Evolutionary conservation across 2,329 filamentous ascomycete genomes (phyloP).

Genomic region (Ilyonectria robusta): DNA sequence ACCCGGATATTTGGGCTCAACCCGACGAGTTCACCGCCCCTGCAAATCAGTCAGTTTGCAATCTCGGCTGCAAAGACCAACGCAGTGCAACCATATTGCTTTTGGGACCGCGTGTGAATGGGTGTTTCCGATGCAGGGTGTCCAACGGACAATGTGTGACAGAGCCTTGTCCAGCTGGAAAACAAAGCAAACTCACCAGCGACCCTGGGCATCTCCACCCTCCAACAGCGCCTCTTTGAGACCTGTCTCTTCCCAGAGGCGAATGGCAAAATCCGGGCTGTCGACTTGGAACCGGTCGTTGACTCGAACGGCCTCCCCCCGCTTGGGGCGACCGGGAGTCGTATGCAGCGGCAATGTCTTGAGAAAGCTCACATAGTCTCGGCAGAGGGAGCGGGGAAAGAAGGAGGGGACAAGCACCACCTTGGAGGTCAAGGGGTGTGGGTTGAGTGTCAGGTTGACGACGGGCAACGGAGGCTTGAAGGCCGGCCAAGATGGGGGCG

Average conservation of each 20-base stretch:
- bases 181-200: constrained; percentile 60
- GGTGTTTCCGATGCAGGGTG: constrained; percentile 12
- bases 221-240: constrained; percentile 73
- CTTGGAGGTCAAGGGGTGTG: constrained; percentile 67
- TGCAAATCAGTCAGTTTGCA: constrained; percentile 56
- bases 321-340: constrained; percentile 83
- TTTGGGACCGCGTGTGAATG: constrained; percentile 21
- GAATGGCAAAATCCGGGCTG: constrained; percentile 80
- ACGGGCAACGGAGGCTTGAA: constrained; percentile 79
- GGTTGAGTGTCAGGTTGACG: constrained; percentile 72
- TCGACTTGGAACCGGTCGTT: constrained; percentile 92
- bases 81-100: constrained; percentile 28
- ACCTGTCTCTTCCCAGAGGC: constrained; percentile 83
- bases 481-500: constrained; percentile 74
- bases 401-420: constrained; percentile 82
- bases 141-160: constrained; percentile 6
- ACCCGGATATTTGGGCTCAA: constrained; percentile 91
- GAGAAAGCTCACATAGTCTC: constrained; percentile 82
- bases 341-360: constrained; percentile 78
- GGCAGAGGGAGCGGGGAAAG: constrained; percentile 82
- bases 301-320: constrained; percentile 84
- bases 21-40: constrained; percentile 88
- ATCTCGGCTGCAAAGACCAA: constrained; percentile 14
- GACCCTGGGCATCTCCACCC: constrained; percentile 53
- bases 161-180: constrained; percentile 9